A percentile compares a stretch with the other conserved stretches of the same genome.
Evolutionary conservation across 306 rosid genomes (phyloP).

Genomic region (Canavalia ensiformis): DNA sequence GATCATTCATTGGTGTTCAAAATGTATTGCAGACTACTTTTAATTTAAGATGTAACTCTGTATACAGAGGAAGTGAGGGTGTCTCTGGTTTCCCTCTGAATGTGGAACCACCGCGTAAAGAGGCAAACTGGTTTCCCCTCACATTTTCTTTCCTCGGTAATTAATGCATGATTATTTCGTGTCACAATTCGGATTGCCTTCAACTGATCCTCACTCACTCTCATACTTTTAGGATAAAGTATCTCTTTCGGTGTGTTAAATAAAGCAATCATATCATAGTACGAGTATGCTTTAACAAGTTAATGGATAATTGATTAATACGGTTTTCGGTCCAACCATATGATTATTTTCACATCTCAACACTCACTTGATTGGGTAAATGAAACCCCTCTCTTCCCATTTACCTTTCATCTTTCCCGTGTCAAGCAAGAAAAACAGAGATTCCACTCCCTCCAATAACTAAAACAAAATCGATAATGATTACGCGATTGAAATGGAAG

Average conservation of each 20-base stretch:
- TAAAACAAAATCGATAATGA: neutral
- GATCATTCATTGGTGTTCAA: too few species aligned
- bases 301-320: neutral
- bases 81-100: too few species aligned
- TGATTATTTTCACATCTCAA: neutral
- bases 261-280: neutral
- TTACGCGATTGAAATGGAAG: neutral
- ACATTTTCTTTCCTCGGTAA: neutral
- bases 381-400: neutral
- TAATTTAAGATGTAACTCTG: too few species aligned
- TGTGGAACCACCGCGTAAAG: too few species aligned
- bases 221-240: too few species aligned
- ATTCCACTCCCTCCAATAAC: neutral
- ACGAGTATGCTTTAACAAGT: neutral
- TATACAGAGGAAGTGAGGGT: too few species aligned
- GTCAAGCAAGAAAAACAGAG: neutral
- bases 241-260: slow-evolving; percentile 4
- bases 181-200: neutral
- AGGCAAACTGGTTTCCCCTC: too few species aligned
- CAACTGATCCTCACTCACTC: neutral
- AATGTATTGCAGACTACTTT: too few species aligned
- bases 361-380: too few species aligned
- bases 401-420: neutral
- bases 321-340: neutral
- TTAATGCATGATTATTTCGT: neutral